Evolutionary conservation across 1,139 yeast species (phyloP).

Genomic region (Hansenula lynferdii): DNA sequence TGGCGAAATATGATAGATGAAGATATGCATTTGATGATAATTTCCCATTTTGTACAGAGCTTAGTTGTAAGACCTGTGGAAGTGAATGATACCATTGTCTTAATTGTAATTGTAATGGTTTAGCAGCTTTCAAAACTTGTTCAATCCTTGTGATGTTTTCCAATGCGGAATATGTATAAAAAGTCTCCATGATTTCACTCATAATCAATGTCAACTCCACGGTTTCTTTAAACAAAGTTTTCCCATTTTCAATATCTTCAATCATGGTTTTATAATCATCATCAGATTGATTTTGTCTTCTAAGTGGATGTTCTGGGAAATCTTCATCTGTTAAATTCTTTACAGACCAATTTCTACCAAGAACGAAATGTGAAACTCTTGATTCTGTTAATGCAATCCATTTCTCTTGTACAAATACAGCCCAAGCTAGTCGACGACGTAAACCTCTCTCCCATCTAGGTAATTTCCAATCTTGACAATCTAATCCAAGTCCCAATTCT

Average conservation of each 20-base stretch:
- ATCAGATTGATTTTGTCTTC: conserved; percentile 11
- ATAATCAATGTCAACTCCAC: conserved; percentile 66
- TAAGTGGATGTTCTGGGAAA: conserved; percentile 52
- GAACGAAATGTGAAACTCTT: conserved; percentile 69
- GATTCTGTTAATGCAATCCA: conserved; percentile 80
- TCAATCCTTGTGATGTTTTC: conserved; percentile 51
- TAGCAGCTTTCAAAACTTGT: conserved; percentile 67
- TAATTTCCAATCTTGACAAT: conserved; percentile 81
- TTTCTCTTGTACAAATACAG: conserved; percentile 83
- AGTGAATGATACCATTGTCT: conserved; percentile 83
- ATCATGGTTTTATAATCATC: conserved; percentile 18
- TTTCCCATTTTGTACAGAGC: conserved; percentile 52
- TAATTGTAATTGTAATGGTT: conserved; percentile 76
- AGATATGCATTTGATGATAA: conserved; percentile 68
- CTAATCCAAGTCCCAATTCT: conserved; percentile 80
- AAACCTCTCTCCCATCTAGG: conserved; percentile 93
- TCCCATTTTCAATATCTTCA: conserved; percentile 70
- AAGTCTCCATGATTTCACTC: conserved; percentile 64
- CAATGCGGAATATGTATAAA: conserved; percentile 68
- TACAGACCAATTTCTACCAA: conserved; percentile 67
- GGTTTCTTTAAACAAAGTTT: conserved; percentile 62
- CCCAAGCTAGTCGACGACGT: conserved; percentile 86
- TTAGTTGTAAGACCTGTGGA: conserved; percentile 68
- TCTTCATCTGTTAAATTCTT: conserved; percentile 61
- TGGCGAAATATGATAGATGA: conserved; percentile 81